Evolutionary conservation across 2,329 filamentous ascomycete species (phyloP).

Genomic region (Coniochaeta hoffmannii): DNA sequence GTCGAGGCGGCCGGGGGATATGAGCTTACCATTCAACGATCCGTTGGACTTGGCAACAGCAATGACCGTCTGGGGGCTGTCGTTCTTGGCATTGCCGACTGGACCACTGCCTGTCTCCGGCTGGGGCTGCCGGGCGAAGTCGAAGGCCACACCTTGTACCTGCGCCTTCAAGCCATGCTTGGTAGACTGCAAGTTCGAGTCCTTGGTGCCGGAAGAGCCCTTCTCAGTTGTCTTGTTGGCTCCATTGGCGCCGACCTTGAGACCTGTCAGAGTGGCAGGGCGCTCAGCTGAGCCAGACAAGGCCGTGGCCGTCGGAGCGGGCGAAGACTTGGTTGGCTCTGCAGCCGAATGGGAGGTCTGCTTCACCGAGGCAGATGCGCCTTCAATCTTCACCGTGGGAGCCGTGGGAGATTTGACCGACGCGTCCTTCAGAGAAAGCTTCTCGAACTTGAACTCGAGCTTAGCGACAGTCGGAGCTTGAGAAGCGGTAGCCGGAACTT

Average conservation of each 20-base stretch:
- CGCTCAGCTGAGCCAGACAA: too few species aligned
- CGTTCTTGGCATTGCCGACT: not conserved
- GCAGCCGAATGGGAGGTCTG: not conserved
- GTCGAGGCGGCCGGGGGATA: not conserved
- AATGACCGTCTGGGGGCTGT: not conserved
- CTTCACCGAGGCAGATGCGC: not conserved
- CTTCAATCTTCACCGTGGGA: not conserved
- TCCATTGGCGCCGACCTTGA: too few species aligned
- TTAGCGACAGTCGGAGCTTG: not conserved
- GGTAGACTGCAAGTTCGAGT: not conserved
- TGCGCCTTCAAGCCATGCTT: not conserved
- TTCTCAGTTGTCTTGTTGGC: too few species aligned
- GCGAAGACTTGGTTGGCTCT: not conserved
- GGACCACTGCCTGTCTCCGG: not conserved
- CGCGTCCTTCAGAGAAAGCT: not conserved
- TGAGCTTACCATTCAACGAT: not conserved
- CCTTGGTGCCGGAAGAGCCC: too few species aligned
- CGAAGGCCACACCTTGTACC: not conserved
- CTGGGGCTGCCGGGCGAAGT: not conserved
- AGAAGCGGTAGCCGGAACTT: too few species aligned
- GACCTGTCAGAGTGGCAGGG: too few species aligned
- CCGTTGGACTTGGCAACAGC: not conserved
- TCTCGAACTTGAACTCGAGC: not conserved
- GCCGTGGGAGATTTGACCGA: not conserved
- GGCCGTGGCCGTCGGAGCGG: not conserved